Percentiles rank a stretch among this genome's conserved stretches.
Conservation (phyloP, 2,329 filamentous ascomycete species). For the Dactylellina drechsleri region DNA sequence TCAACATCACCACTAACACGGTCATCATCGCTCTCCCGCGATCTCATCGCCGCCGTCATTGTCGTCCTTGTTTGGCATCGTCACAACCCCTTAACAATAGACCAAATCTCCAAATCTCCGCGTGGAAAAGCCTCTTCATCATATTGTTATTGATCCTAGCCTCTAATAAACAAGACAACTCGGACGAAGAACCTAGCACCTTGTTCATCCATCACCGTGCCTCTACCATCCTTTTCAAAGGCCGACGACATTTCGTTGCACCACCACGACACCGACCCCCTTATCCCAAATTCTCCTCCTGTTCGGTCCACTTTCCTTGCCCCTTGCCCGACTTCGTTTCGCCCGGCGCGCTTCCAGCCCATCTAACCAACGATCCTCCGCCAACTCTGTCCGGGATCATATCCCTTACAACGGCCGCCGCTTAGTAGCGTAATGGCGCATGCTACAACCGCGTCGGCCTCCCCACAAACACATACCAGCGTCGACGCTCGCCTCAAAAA, state of each 20-base stretch:
- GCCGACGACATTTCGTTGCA: too few relatives aligned
- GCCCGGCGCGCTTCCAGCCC: conserved; percentile 5
- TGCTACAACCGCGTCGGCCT: conserved; percentile 55
- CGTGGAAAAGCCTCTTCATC: not conserved
- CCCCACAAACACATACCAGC: conserved; percentile 38
- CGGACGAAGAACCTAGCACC: too few relatives aligned
- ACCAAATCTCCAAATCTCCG: not conserved
- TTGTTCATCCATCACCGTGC: too few relatives aligned
- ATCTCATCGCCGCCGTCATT: conserved; percentile 13
- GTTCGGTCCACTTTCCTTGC: not conserved
- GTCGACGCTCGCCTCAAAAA: conserved; percentile 50
- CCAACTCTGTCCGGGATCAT: conserved; percentile 21
- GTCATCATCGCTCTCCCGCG: not conserved
- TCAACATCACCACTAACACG: not conserved
- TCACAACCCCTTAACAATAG: not conserved
- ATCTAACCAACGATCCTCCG: not conserved
- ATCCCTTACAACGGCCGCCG: conserved; percentile 40
- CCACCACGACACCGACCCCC: not conserved
- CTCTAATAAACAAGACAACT: too few relatives aligned
- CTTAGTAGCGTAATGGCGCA: conserved; percentile 55
- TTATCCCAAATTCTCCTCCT: not conserved
- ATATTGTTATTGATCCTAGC: too few relatives aligned
- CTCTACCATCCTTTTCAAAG: too few relatives aligned
- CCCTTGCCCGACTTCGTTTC: conserved; percentile 4
- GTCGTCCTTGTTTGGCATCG: not conserved